Percentiles rank a stretch among this genome's conserved stretches.
Conservation (phyloP, 2,329 filamentous ascomycete species). For the Paraphaeosphaeria sporulosa region DNA sequence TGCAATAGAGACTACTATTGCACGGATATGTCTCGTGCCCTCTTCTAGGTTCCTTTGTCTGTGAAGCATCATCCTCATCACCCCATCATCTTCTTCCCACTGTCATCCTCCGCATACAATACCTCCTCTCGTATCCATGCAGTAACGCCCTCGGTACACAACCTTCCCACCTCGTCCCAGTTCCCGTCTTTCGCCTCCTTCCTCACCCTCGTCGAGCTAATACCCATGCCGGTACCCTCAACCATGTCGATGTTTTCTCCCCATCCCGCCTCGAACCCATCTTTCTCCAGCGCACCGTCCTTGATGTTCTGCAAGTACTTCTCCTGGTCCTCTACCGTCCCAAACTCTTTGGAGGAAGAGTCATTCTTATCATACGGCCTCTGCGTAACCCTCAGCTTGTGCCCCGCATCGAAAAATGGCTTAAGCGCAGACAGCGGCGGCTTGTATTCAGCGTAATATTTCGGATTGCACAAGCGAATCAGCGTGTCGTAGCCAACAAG, state of each 20-base stretch:
- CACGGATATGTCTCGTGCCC: too few relatives aligned
- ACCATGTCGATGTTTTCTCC: slow-evolving; percentile 67
- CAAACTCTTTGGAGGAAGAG: slow-evolving; percentile 63
- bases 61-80: slow-evolving; percentile 21
- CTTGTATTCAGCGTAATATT: slow-evolving; percentile 67
- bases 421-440: slow-evolving; percentile 63
- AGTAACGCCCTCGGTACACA: slow-evolving; percentile 66
- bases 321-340: slow-evolving; percentile 62
- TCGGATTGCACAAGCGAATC: slow-evolving; percentile 73
- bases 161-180: slow-evolving; percentile 55
- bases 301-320: slow-evolving; percentile 62
- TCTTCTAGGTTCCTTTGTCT: too few relatives aligned
- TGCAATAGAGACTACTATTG: too few relatives aligned
- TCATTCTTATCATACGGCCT: slow-evolving; percentile 56
- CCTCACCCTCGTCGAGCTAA: slow-evolving; percentile 70
- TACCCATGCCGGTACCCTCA: slow-evolving; percentile 56
- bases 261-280: slow-evolving; percentile 68
- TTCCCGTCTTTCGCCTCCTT: slow-evolving; percentile 60
- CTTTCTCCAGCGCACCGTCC: slow-evolving; percentile 56
- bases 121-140: slow-evolving; percentile 64
- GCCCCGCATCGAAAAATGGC: slow-evolving; percentile 67
- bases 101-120: slow-evolving; percentile 61
- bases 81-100: slow-evolving; percentile 47
- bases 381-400: slow-evolving; percentile 70
- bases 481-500: slow-evolving; percentile 80